Evolutionary conservation across 2,329 filamentous ascomycete genomes (phyloP).

Genomic region (Podosphaera leucotricha): DNA sequence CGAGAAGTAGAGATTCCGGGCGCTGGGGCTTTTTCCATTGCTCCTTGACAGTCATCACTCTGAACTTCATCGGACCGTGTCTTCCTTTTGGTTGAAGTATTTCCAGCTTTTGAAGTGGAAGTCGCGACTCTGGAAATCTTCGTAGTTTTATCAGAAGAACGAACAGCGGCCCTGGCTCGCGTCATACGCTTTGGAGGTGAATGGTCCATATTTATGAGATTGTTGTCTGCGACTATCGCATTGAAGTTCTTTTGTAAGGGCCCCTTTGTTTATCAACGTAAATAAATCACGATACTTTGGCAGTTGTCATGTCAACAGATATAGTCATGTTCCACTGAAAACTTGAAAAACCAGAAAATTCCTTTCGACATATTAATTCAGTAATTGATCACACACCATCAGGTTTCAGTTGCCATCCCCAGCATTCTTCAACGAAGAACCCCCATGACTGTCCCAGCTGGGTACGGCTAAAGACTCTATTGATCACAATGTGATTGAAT

Average conservation of each 20-base stretch:
- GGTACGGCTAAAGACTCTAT: no score
- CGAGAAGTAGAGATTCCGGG: slow-evolving; percentile 20
- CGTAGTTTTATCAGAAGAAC: slow-evolving; percentile 18
- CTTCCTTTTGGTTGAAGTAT: slow-evolving; percentile 26
- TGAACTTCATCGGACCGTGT: slow-evolving; percentile 28
- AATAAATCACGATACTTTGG: neutral
- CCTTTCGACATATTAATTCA: no score
- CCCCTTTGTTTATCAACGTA: neutral
- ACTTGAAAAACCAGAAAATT: no score
- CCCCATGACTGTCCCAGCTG: no score
- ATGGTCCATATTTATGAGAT: slow-evolving; percentile 21
- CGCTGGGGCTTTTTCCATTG: slow-evolving; percentile 10
- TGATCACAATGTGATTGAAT: no score
- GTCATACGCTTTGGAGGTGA: slow-evolving; percentile 37
- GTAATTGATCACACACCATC: no score
- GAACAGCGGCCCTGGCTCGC: slow-evolving; percentile 23
- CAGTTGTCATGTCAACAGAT: neutral
- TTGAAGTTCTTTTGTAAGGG: no score
- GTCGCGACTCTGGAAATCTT: slow-evolving; percentile 25
- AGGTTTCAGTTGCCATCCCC: no score
- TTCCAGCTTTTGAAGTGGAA: slow-evolving; percentile 20
- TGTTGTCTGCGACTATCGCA: neutral
- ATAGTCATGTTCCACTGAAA: neutral
- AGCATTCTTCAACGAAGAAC: no score
- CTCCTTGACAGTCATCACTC: slow-evolving; percentile 20